These are phyloP conservation scores for Epicoccum sorghinum DNA, from an alignment of 2,329 filamentous ascomycete species.

Conservation along the genomic window DNA sequence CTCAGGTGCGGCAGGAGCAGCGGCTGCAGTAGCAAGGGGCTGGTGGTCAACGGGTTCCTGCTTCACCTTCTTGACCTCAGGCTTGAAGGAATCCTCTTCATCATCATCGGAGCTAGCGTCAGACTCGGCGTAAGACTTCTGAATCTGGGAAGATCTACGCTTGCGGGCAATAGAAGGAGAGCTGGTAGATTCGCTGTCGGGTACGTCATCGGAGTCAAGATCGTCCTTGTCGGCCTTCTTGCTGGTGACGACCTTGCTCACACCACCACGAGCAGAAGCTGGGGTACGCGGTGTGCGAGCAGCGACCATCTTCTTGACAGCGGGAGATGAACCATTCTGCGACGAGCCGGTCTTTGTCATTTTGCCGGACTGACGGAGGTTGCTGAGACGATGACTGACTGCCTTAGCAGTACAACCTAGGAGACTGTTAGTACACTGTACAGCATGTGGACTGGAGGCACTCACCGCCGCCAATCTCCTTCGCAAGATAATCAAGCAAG, in stretches of 20 bases:
- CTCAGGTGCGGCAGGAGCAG: too few relatives aligned
- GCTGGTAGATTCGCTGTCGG: too few relatives aligned
- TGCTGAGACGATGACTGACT: constrained; percentile 29
- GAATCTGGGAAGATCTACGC: neutral
- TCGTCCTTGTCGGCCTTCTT: neutral
- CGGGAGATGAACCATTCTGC: neutral
- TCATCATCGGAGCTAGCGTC: neutral
- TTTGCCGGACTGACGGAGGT: constrained; percentile 23
- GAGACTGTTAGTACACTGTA: neutral
- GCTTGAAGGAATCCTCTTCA: constrained; percentile 1
- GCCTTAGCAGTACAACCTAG: constrained; percentile 37
- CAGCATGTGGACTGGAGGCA: too few relatives aligned
- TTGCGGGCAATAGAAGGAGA: neutral
- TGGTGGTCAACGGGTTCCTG: neutral
- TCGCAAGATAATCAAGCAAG: neutral
- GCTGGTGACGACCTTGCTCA: neutral
- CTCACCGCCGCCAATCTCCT: constrained; percentile 1
- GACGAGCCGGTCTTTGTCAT: neutral
- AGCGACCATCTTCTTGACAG: neutral
- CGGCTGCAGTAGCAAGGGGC: too few relatives aligned
- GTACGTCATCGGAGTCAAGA: neutral
- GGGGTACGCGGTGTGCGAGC: neutral
- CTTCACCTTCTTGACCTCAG: constrained; percentile 6
- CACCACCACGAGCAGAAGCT: neutral
- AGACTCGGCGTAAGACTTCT: neutral